Percentiles rank a stretch among this genome's conserved stretches.
These are phyloP conservation scores for Venturia aucupariae DNA, from an alignment of 2,329 filamentous ascomycete genomes.

Conservation along the genomic window DNA sequence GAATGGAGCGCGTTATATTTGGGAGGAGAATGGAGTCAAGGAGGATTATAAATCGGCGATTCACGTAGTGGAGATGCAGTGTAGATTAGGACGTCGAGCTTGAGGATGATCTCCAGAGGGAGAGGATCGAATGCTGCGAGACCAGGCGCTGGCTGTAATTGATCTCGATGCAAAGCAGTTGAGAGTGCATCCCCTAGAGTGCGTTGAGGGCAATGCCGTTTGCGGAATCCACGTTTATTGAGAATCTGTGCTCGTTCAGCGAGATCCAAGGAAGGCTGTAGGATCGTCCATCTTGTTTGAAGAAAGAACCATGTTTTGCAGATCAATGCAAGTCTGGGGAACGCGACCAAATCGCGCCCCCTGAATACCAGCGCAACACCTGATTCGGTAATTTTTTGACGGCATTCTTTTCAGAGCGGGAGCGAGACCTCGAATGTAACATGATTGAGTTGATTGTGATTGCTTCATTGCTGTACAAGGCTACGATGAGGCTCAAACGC, in stretches of 20 bases:
- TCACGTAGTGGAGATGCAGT: background rate
- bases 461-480: too few relatives aligned
- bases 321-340: background rate
- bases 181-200: background rate
- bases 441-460: too few relatives aligned
- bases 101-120: background rate
- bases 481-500: too few relatives aligned
- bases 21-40: too few relatives aligned
- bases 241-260: background rate
- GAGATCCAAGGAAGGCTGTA: background rate
- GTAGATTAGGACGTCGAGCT: background rate
- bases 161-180: background rate
- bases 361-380: background rate
- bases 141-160: background rate
- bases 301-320: background rate
- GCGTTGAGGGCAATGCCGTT: background rate
- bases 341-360: background rate
- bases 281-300: background rate
- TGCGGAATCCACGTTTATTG: background rate
- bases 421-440: too few relatives aligned
- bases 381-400: too few relatives aligned
- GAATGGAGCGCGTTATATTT: too few relatives aligned
- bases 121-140: background rate
- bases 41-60: background rate
- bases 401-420: too few relatives aligned